Evolutionary conservation across 2,329 filamentous ascomycete genomes (phyloP), one percentile per base, ranked within the genome.

Genomic region (Teratosphaeria pseudoeucalypti): DNA sequence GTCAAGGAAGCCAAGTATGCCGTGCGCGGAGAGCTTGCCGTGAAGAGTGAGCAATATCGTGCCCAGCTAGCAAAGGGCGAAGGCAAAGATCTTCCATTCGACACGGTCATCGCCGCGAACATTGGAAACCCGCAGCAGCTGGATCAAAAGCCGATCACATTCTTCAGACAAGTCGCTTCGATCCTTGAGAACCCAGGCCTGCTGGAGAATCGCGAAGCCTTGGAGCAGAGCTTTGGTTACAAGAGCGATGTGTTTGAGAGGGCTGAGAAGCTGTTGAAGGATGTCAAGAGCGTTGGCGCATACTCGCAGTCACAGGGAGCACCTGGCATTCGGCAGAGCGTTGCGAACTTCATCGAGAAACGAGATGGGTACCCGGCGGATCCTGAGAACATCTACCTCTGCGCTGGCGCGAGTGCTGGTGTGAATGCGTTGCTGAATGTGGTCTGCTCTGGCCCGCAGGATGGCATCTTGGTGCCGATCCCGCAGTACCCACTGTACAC

Each of bases 71-170:
- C 74, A 61, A 79, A 82, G 56, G 76, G 75, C 58, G 82, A 84
- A 64, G 84, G 82, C 68, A 81, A 77, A 74, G 72, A 76, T 70
- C 81, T 97, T 56, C 92, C 94, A 55, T 99, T 99, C 76, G 81
- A 89, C 69, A 83, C 90, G 61, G 87, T 99, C 75, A 92, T 99
- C 78, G 92, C 89, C 64, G 94, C 94, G 77, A 99, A 99, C 79
- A 99, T 99, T 71, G 94, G 94, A 72, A 99, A 99, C 80, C 94
- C 94, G 3, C 94, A 99, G 77, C 94, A 99, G 78, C 85, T 99
- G 64, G 94, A 96, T 78, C 94, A 99, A 82, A 95, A 97, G 81
- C 94, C 94, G 70, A 92, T 99, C 70, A 99, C 94, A 67, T 99
- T 96, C 82, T 96, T 99, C 85, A 87, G 94, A 68, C 92, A 99